A percentile compares a stretch with the other conserved stretches of the same genome.
Conservation (phyloP, 352 stramenopile species). For the Globisporangium paddicum region DNA sequence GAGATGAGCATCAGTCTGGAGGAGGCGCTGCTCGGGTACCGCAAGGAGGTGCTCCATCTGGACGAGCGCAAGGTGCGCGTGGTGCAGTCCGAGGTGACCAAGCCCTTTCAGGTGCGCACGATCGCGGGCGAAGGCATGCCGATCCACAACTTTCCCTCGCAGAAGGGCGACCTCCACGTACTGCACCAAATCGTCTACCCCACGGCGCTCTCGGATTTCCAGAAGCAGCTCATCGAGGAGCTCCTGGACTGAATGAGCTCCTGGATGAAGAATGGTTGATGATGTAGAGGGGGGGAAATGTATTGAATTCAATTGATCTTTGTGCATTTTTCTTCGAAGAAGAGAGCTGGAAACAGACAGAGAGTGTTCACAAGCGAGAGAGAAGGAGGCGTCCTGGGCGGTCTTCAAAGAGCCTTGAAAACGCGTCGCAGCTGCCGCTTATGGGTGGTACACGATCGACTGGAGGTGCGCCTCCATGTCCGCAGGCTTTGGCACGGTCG, state of each 20-base stretch:
- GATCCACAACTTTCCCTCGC: slow-evolving; percentile 83
- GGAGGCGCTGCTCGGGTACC: slow-evolving; percentile 95
- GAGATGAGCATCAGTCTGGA: slow-evolving; percentile 95
- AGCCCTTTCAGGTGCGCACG: slow-evolving; percentile 89
- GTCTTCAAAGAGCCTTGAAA: neutral
- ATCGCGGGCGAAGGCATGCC: slow-evolving; percentile 96
- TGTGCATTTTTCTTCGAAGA: neutral
- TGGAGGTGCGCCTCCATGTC: slow-evolving; percentile 51
- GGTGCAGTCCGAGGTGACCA: slow-evolving; percentile 81
- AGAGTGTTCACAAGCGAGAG: slow-evolving; percentile 1
- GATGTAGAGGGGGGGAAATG: neutral
- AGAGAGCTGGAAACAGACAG: slow-evolving; percentile 1
- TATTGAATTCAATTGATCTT: neutral
- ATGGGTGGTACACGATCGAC: slow-evolving; percentile 75
- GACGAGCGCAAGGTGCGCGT: slow-evolving; percentile 92
- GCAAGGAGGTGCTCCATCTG: slow-evolving; percentile 89
- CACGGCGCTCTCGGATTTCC: slow-evolving; percentile 72
- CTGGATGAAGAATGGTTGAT: neutral
- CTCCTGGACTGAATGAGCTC: slow-evolving; percentile 24
- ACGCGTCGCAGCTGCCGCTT: slow-evolving; percentile 12
- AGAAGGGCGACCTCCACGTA: slow-evolving; percentile 93
- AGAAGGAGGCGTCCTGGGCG: neutral
- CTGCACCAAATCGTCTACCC: slow-evolving; percentile 96
- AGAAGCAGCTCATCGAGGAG: slow-evolving; percentile 81
- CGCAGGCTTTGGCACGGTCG: slow-evolving; percentile 41